A percentile compares a stretch with the other conserved stretches of the same genome.
Conservation (phyloP, 176 grass and related monocot genomes). For the Hordeum marinum region DNA sequence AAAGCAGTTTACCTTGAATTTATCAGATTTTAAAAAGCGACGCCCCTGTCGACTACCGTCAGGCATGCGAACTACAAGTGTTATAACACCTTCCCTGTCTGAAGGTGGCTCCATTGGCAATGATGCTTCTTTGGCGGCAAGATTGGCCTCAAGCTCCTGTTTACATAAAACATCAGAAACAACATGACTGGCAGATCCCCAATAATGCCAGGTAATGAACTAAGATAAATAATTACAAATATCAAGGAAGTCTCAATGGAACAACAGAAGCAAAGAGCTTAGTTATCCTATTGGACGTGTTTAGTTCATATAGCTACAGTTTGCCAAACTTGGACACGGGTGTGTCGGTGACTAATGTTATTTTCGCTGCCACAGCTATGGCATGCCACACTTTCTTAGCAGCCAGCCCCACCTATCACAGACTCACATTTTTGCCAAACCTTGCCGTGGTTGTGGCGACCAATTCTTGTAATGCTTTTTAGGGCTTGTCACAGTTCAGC, state of each 20-base stretch:
- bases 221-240: not conserved
- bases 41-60: constrained; percentile 75
- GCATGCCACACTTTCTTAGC: not conserved
- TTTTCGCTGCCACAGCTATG: not conserved
- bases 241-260: not conserved
- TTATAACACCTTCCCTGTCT: constrained; percentile 71
- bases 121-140: constrained; percentile 69
- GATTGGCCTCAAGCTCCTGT: constrained; percentile 82
- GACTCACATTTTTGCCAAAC: not conserved
- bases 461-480: not conserved
- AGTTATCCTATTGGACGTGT: not conserved
- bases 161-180: constrained; percentile 4
- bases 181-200: not conserved
- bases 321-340: not conserved
- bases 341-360: not conserved
- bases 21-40: constrained; percentile 91
- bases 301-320: not conserved
- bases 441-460: not conserved
- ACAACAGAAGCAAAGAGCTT: not conserved
- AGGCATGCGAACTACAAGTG: constrained; percentile 88
- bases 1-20: constrained; percentile 60
- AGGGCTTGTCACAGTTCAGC: not conserved
- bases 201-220: not conserved
- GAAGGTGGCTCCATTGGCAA: constrained; percentile 63
- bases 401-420: not conserved